phyloP scores from a whole-genome alignment of 176 grass and related monocot species.

The Phyllostachys edulis region DNA sequence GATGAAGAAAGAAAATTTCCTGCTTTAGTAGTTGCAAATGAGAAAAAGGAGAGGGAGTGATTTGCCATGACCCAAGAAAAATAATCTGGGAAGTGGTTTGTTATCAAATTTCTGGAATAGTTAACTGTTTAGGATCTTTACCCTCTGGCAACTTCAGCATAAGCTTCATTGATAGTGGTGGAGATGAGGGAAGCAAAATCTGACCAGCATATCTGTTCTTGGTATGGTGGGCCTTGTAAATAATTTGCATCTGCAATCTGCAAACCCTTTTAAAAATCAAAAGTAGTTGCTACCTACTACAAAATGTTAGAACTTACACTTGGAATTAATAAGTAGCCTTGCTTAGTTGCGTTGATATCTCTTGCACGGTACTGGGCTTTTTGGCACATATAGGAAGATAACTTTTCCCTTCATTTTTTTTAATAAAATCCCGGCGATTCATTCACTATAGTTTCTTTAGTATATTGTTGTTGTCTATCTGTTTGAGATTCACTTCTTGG shows the following conservation, averaged over 20 bases:
- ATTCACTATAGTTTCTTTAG: neutral
- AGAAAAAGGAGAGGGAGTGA: neutral
- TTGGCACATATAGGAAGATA: constrained; percentile 15
- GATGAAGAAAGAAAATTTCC: neutral
- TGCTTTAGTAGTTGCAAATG: constrained; percentile 4
- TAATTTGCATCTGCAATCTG: constrained; percentile 32
- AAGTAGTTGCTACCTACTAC: constrained; percentile 23
- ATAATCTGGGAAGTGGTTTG: neutral
- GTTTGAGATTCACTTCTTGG: constrained; percentile 15
- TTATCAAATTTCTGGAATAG: neutral
- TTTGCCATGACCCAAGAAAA: neutral
- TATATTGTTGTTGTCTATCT: neutral
- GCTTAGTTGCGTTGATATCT: constrained; percentile 7
- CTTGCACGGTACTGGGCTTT: neutral
- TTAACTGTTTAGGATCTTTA: neutral
- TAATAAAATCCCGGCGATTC: neutral
- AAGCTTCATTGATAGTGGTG: constrained; percentile 1
- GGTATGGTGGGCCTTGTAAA: constrained; percentile 11
- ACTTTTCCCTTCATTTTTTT: neutral
- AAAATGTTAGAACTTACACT: constrained; percentile 27
- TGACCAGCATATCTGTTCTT: constrained; percentile 24
- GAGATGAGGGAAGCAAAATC: constrained; percentile 22
- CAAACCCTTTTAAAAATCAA: neutral
- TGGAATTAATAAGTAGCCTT: constrained; percentile 1
- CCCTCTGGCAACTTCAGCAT: constrained; percentile 16